A percentile compares a stretch with the other conserved stretches of the same genome.
These are phyloP conservation scores for Hysterium pulicare DNA, from an alignment of 2,329 filamentous ascomycete genomes.

Conservation along the genomic window DNA sequence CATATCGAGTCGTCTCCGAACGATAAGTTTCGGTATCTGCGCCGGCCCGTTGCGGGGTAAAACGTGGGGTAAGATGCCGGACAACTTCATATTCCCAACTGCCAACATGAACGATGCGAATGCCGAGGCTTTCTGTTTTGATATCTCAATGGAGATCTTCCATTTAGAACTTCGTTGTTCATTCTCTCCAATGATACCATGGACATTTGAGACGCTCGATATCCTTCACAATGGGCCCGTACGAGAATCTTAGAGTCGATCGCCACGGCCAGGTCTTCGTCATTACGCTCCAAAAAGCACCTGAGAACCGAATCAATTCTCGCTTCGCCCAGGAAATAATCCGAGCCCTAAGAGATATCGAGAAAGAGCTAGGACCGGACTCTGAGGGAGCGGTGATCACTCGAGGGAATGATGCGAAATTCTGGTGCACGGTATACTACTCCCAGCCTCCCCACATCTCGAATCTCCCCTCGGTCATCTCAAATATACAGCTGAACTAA, in stretches of 20 bases:
- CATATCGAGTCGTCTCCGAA: too few species aligned
- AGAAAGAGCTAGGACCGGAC: conserved; percentile 45
- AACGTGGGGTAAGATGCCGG: too few species aligned
- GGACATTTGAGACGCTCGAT: not conserved
- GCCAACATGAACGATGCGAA: too few species aligned
- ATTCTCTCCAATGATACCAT: too few species aligned
- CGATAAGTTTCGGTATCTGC: too few species aligned
- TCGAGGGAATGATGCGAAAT: conserved; percentile 49
- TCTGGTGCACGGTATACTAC: conserved; percentile 46
- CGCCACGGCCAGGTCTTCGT: conserved; percentile 48
- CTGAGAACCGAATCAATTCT: conserved; percentile 53
- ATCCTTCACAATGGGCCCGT: conserved; percentile 22
- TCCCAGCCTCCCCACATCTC: conserved; percentile 10
- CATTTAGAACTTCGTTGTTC: too few species aligned
- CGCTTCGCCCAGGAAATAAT: conserved; percentile 54
- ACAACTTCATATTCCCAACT: too few species aligned
- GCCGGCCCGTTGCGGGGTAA: too few species aligned
- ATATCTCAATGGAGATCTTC: too few species aligned
- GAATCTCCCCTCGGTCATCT: too few species aligned
- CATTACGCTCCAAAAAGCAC: conserved; percentile 53
- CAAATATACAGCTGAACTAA: too few species aligned
- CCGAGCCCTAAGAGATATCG: conserved; percentile 47
- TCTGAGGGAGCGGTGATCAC: conserved; percentile 54
- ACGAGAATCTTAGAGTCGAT: conserved; percentile 45
- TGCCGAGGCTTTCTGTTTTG: too few species aligned